Conservation (phyloP, 148 eudicot genomes). For the Simmondsia chinensis region DNA sequence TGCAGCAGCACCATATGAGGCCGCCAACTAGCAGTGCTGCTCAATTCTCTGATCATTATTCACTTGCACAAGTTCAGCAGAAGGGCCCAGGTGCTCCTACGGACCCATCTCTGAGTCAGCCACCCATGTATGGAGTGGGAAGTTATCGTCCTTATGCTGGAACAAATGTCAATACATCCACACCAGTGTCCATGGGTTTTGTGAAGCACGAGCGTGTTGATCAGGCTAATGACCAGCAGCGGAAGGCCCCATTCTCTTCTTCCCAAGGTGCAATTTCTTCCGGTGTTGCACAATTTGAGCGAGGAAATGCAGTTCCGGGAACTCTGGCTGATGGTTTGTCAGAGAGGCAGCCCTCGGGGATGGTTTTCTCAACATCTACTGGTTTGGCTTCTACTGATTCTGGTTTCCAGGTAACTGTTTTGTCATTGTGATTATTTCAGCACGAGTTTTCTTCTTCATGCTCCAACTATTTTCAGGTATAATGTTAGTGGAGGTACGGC, state of each 20-base stretch:
- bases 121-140: slow-evolving; percentile 51
- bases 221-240: slow-evolving; percentile 47
- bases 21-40: slow-evolving; percentile 25
- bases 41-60: slow-evolving; percentile 33
- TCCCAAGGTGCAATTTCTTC: slow-evolving; percentile 33
- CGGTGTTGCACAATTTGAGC: slow-evolving; percentile 30
- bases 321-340: slow-evolving; percentile 31
- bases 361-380: slow-evolving; percentile 22
- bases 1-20: slow-evolving; percentile 30
- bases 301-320: slow-evolving; percentile 35
- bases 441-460: no score
- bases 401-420: slow-evolving; percentile 21
- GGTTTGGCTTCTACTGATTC: slow-evolving; percentile 19
- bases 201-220: slow-evolving; percentile 64
- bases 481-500: no score
- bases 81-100: slow-evolving; percentile 20
- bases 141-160: slow-evolving; percentile 37
- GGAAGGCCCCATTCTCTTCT: slow-evolving; percentile 27
- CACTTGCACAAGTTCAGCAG: slow-evolving; percentile 26
- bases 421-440: slow-evolving; percentile 33
- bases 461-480: no score
- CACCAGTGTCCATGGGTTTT: slow-evolving; percentile 34
- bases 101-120: slow-evolving; percentile 39
- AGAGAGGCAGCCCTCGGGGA: slow-evolving; percentile 48
- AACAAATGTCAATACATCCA: slow-evolving; percentile 31